Conservation (phyloP, 2,329 filamentous ascomycete genomes). For the Fusarium praegraminearum region DNA sequence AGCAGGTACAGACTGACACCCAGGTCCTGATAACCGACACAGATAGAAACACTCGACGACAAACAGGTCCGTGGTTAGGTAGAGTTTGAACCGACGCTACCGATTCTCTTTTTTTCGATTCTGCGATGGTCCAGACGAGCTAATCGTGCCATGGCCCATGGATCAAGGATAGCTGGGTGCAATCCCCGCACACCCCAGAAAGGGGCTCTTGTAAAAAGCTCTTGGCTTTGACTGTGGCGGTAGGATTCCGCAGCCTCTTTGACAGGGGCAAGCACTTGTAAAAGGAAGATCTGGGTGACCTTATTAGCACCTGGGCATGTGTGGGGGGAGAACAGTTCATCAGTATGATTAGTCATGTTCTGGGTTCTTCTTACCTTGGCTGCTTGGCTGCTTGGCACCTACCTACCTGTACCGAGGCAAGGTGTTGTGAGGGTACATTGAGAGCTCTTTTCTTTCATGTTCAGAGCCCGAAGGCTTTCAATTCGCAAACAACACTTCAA, state of each 20-base stretch:
- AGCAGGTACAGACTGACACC: slow-evolving; percentile 13
- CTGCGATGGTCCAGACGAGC: slow-evolving; percentile 17
- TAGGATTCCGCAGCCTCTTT: slow-evolving; percentile 48
- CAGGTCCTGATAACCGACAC: slow-evolving; percentile 4
- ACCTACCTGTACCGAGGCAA: background rate
- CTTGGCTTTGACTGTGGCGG: slow-evolving; percentile 46
- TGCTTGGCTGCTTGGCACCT: background rate
- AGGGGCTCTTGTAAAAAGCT: slow-evolving; percentile 41
- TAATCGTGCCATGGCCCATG: slow-evolving; percentile 19
- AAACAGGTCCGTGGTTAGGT: slow-evolving; percentile 6
- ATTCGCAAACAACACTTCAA: background rate
- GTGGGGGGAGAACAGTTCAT: background rate
- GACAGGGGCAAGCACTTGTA: slow-evolving; percentile 32
- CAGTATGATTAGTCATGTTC: background rate
- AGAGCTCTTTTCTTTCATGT: background rate
- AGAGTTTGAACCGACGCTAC: slow-evolving; percentile 39
- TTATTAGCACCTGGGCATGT: background rate
- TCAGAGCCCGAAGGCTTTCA: background rate
- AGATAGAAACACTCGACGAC: background rate
- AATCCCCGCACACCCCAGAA: slow-evolving; percentile 41
- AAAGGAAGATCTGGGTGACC: slow-evolving; percentile 33
- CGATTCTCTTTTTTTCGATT: slow-evolving; percentile 37
- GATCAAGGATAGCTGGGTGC: slow-evolving; percentile 20
- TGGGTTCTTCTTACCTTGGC: background rate
- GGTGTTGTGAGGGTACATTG: background rate